These are phyloP conservation scores for Triadica sebifera DNA, from an alignment of 345 rosid species.

Conservation along the genomic window DNA sequence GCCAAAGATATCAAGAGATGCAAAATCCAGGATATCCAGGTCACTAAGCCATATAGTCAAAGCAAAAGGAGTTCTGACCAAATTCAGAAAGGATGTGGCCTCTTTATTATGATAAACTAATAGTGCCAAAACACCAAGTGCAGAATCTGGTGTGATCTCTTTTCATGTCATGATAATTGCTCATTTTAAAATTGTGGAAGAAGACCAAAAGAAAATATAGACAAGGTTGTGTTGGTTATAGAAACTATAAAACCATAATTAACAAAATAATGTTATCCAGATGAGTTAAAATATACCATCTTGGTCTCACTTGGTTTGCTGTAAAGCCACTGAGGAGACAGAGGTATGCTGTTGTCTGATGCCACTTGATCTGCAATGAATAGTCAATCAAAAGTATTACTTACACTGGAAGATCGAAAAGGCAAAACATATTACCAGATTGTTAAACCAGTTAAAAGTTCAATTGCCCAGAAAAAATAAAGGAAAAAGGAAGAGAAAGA, in stretches of 20 bases:
- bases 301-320: slow-evolving; percentile 64
- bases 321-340: slow-evolving; percentile 97
- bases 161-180: neutral
- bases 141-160: neutral
- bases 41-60: neutral
- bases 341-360: slow-evolving; percentile 73
- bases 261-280: neutral
- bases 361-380: slow-evolving; percentile 50
- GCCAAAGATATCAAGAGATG: neutral
- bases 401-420: neutral
- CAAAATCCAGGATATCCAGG: neutral
- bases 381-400: too few species aligned
- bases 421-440: neutral
- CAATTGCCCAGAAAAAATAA: neutral
- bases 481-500: neutral
- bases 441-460: neutral
- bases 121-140: neutral
- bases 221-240: neutral
- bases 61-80: neutral
- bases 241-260: neutral
- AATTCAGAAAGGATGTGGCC: neutral
- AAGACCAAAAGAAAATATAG: neutral
- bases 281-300: slow-evolving; percentile 18
- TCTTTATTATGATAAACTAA: too few species aligned
- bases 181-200: neutral